phyloP scores from a whole-genome alignment of 140 eudicot genomes.

The Flaveria floridana region DNA sequence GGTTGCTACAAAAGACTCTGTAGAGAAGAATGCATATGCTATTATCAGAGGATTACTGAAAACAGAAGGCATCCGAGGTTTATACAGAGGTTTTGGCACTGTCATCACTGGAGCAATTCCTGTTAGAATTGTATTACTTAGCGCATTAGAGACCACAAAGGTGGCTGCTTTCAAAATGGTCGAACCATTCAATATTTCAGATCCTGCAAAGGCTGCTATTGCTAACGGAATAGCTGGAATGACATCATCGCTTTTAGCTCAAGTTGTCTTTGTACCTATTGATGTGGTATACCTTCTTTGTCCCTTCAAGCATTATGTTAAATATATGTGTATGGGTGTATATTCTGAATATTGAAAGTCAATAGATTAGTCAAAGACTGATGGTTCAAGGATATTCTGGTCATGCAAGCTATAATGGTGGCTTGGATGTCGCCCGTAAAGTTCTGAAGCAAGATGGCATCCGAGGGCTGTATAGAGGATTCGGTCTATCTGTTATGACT shows the following conservation, averaged over 20 bases:
- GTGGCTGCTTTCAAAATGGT: slow-evolving; percentile 73
- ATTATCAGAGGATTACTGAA: slow-evolving; percentile 65
- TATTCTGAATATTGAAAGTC: neutral
- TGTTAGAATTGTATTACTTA: slow-evolving; percentile 78
- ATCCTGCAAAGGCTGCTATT: slow-evolving; percentile 88
- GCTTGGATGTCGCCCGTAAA: slow-evolving; percentile 86
- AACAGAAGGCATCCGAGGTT: slow-evolving; percentile 90
- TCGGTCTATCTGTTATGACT: slow-evolving; percentile 87
- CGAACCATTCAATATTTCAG: slow-evolving; percentile 73
- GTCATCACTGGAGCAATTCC: slow-evolving; percentile 97
- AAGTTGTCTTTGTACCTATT: slow-evolving; percentile 85
- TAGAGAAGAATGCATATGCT: slow-evolving; percentile 70
- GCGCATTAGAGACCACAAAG: slow-evolving; percentile 91
- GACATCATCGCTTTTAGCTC: slow-evolving; percentile 79
- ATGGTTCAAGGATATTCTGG: slow-evolving; percentile 99
- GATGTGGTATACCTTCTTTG: slow-evolving; percentile 72
- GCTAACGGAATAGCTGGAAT: slow-evolving; percentile 96
- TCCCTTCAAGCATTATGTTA: neutral
- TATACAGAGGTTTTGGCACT: slow-evolving; percentile 93
- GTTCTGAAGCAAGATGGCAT: slow-evolving; percentile 85
- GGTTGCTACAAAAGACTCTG: slow-evolving; percentile 75
- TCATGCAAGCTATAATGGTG: slow-evolving; percentile 84
- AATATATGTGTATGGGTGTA: neutral
- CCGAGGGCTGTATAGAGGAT: slow-evolving; percentile 93
- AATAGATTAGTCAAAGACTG: slow-evolving; percentile 89